Evolutionary conservation across 73 alveolate genomes (phyloP).

Genomic region (Uronychia setigera): DNA sequence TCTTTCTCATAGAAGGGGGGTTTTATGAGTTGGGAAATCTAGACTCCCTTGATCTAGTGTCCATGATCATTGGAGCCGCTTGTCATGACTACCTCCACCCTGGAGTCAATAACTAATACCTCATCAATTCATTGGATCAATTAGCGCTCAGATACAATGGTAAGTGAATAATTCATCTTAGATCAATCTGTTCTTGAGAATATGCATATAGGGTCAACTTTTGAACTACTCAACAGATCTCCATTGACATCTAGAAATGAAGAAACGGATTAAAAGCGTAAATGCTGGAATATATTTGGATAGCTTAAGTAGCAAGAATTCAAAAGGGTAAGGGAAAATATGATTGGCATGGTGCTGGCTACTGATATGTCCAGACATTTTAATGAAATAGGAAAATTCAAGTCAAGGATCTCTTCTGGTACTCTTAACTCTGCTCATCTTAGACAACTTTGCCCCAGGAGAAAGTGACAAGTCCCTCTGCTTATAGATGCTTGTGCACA

Average conservation of each 20-base stretch:
- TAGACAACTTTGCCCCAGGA: conserved; percentile 61
- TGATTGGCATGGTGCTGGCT: conserved; percentile 81
- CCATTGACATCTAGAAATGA: no score
- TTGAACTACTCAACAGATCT: conserved; percentile 63
- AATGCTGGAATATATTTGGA: conserved; percentile 63
- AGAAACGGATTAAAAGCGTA: neutral
- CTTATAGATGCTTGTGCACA: conserved; percentile 73
- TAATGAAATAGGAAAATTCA: conserved; percentile 1
- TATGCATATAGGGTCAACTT: conserved; percentile 60
- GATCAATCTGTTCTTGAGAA: conserved; percentile 72
- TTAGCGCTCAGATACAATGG: conserved; percentile 87
- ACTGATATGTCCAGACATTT: conserved; percentile 84
- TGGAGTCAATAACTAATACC: conserved; percentile 54
- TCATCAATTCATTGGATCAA: conserved; percentile 64
- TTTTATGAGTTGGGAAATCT: neutral
- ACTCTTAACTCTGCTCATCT: no score
- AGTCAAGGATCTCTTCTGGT: neutral
- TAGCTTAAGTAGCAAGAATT: conserved; percentile 59
- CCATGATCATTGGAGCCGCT: conserved; percentile 25
- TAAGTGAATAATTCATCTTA: conserved; percentile 66
- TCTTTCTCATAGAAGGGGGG: conserved; percentile 18
- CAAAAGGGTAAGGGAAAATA: conserved; percentile 68
- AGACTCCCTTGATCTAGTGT: conserved; percentile 18
- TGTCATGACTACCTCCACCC: conserved; percentile 39
- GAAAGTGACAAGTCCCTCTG: conserved; percentile 33